Evolutionary conservation across 441 rosid genomes (phyloP), one percentile per base, ranked within the genome.

Genomic region (Flueggea neowawraea): DNA sequence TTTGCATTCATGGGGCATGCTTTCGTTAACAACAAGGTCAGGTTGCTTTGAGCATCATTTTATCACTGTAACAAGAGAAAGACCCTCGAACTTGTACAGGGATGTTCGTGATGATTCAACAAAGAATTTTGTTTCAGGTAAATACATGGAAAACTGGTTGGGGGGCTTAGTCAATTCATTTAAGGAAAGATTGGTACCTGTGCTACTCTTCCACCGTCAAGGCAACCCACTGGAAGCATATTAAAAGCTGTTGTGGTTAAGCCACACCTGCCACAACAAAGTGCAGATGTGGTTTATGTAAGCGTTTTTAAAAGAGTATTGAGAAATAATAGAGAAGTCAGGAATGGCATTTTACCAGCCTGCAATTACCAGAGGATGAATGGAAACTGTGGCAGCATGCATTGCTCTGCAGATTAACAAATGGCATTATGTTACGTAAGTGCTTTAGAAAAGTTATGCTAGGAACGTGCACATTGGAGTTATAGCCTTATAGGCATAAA

Each of bases 151-250:
- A 59, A 22, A 22, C 28, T 22, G 2, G 28, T 22, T 22, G 28
- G 28, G 28, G 28, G 32, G 22, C 52, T 70, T 47, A 12, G 12
- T 12, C 13, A 28, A 28, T 16, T n/a, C 31, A 13, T 16, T 22
- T 13, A 39, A 43, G 16, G 63, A 47, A 45, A 64, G 54, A 36
- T 49, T 10, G 57, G 64, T 76, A 94, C 96, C 97, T 90, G 96
- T 54, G 83, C 82, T 52, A 96, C 95, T 79, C 97, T 87, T 78
- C 99, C 99, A 57, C 99, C 99, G 73, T 90, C 97, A 52, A 90
- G 88, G 75, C 95, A 84, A 39, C 99, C 96, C 65, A 87, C 95
- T n/a, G 97, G 99, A 68, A 94, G 97, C 96, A 90, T 74, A 83
- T 94, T 94, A 67, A 94, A 84, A 64, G 96, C 96, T 31, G 97